phyloP scores from a whole-genome alignment of 208 protist genomes.

The Trypanosoma grayi region DNA sequence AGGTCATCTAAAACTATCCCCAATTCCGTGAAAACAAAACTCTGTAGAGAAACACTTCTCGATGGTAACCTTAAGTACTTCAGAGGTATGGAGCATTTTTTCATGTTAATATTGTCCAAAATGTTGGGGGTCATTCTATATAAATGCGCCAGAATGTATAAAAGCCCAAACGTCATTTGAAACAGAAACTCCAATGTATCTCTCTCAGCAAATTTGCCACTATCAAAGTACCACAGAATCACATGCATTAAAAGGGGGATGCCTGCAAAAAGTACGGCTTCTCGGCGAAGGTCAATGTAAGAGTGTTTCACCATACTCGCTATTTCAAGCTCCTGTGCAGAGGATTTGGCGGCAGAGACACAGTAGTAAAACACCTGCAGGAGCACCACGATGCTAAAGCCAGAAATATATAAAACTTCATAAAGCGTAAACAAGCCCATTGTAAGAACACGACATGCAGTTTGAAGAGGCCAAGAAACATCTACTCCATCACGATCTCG shows the following conservation, averaged over 20 bases:
- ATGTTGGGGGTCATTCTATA: constrained; percentile 75
- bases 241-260: constrained; percentile 27
- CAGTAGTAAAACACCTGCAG: constrained; percentile 61
- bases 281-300: constrained; percentile 62
- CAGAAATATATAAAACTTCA: constrained; percentile 56
- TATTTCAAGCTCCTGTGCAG: constrained; percentile 37
- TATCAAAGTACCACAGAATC: constrained; percentile 8
- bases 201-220: not conserved
- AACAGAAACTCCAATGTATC: constrained; percentile 40
- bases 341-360: constrained; percentile 38
- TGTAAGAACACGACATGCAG: constrained; percentile 38
- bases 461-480: constrained; percentile 17
- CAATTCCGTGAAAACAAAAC: constrained; percentile 42
- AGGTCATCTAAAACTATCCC: constrained; percentile 77
- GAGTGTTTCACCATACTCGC: constrained; percentile 36
- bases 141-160: constrained; percentile 73
- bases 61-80: constrained; percentile 34
- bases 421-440: constrained; percentile 62
- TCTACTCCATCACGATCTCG: not conserved
- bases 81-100: constrained; percentile 66
- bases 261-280: constrained; percentile 41
- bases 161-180: constrained; percentile 43
- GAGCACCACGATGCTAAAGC: constrained; percentile 53
- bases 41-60: constrained; percentile 18
- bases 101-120: constrained; percentile 72